Evolutionary conservation across 2,329 filamentous ascomycete species (phyloP).

Genomic region (Pseudopithomyces chartarum): DNA sequence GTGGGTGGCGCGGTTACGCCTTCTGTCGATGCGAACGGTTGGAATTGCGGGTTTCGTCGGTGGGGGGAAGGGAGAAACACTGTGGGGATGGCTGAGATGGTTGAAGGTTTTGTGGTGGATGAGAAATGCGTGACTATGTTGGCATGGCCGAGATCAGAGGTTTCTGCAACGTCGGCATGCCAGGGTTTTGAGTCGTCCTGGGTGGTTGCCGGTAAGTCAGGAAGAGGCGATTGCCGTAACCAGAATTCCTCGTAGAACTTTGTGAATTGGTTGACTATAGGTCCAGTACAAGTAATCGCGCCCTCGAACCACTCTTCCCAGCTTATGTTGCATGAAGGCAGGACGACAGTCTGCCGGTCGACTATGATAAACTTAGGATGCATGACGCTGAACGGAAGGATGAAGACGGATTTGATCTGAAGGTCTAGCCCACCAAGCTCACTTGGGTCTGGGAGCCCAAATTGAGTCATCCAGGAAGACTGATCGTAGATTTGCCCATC

Average conservation of each 20-base stretch:
- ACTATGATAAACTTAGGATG: conserved; percentile 83
- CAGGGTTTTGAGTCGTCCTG: neutral
- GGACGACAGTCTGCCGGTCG: conserved; percentile 67
- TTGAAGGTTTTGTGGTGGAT: conserved; percentile 5
- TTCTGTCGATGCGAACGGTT: conserved; percentile 40
- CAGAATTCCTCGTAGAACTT: conserved; percentile 73
- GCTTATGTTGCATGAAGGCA: conserved; percentile 83
- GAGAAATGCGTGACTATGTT: conserved; percentile 11
- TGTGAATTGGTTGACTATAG: conserved; percentile 65
- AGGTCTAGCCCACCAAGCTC: conserved; percentile 67
- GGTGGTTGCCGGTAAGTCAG: conserved; percentile 1
- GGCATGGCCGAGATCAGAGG: conserved; percentile 7
- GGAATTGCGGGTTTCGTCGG: conserved; percentile 69
- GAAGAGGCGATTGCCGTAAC: conserved; percentile 47
- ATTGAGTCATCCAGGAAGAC: conserved; percentile 61
- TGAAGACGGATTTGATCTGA: conserved; percentile 76
- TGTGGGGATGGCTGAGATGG: conserved; percentile 51
- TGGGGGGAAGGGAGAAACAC: conserved; percentile 77
- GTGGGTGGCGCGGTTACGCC: conserved; percentile 66
- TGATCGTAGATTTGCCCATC: conserved; percentile 67
- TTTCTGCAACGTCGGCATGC: neutral
- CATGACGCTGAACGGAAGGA: conserved; percentile 82
- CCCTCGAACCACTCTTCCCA: conserved; percentile 90
- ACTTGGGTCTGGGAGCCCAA: conserved; percentile 66
- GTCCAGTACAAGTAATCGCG: conserved; percentile 69